phyloP scores from a whole-genome alignment of 176 grass and related monocot genomes.

The Avena eriantha region DNA sequence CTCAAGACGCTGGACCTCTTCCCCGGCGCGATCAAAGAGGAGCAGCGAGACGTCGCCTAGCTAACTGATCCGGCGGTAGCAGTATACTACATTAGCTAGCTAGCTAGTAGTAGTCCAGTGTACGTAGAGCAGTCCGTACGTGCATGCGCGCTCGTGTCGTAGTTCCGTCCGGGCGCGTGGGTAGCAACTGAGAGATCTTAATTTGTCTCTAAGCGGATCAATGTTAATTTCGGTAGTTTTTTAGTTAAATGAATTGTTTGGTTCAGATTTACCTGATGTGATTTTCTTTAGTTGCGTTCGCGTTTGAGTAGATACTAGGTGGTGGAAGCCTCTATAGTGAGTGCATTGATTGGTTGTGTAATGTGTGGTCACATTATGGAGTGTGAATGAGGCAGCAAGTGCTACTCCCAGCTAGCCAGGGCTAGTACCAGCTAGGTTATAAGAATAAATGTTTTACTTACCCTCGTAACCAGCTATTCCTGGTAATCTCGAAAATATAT shows the following conservation, averaged over 20 bases:
- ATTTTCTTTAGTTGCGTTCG: background rate
- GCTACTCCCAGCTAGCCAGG: background rate
- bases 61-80: background rate
- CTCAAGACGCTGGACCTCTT: constrained; percentile 96
- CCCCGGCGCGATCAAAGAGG: constrained; percentile 75
- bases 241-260: background rate
- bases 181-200: background rate
- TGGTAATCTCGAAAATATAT: too few species aligned
- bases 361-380: background rate
- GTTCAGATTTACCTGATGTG: background rate
- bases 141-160: background rate
- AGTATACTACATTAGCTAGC: background rate
- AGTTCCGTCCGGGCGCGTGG: background rate
- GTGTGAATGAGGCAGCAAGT: constrained; percentile 17
- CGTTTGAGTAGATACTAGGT: background rate
- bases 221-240: background rate
- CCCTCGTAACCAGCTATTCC: too few species aligned
- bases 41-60: constrained; percentile 54
- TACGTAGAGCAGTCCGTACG: constrained; percentile 3
- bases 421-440: background rate
- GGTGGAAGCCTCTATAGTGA: background rate
- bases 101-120: background rate
- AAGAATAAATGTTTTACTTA: too few species aligned
- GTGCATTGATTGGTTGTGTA: background rate
- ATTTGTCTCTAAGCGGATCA: background rate